Conservation (phyloP, 2,329 filamentous ascomycete genomes). For the Verticillium albo-atrum region DNA sequence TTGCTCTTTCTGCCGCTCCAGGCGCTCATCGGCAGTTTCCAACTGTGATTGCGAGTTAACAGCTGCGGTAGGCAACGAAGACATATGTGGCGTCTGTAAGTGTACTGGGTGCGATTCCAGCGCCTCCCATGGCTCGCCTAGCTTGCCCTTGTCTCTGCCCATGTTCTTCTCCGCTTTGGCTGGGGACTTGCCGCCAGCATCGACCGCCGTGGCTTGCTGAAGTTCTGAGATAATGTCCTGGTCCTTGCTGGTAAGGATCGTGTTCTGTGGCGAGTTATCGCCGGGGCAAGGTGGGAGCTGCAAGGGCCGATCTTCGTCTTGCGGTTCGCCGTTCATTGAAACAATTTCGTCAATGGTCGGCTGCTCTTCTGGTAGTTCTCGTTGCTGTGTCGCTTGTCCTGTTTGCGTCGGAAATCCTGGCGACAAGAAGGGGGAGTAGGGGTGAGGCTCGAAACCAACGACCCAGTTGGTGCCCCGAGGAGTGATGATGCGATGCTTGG, state of each 20-base stretch:
- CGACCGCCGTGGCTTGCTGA: background rate
- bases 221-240: too few species aligned
- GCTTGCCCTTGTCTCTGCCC: background rate
- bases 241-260: background rate
- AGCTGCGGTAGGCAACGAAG: background rate
- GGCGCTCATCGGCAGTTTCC: background rate
- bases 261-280: background rate
- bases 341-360: background rate
- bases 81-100: background rate
- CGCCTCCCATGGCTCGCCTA: background rate
- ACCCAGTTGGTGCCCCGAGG: background rate
- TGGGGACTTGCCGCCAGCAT: background rate
- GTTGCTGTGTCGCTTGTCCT: background rate
- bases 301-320: too few species aligned
- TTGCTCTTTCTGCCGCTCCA: background rate
- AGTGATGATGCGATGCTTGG: background rate
- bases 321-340: background rate
- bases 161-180: background rate
- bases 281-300: background rate
- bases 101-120: background rate
- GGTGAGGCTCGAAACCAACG: background rate
- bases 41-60: background rate
- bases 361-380: background rate
- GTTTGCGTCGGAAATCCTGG: background rate
- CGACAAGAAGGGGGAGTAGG: background rate